Evolutionary conservation across 1,139 yeast genomes (phyloP), one percentile per base, ranked within the genome.

Genomic region (Debaryomyces fabryi): DNA sequence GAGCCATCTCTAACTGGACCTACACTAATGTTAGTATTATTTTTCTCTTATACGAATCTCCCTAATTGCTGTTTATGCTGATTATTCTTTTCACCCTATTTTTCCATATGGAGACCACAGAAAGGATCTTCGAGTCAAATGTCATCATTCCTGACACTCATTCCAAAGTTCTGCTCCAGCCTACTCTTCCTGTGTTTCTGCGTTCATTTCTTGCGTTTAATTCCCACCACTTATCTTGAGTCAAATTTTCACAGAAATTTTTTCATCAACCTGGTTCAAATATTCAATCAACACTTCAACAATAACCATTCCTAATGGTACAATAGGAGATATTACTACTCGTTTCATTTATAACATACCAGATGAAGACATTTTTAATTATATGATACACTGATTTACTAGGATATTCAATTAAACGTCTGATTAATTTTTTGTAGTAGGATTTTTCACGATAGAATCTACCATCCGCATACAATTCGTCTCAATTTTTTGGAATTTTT

Each of bases 1-100:
- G 95, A 88, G 74, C 92, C 39, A 80, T 89, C 96, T 79, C 92
- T 88, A 79, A 88, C 85, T 79, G 88, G 93, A 83, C 78, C 83
- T 85, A 75, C 16, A 54, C 50, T 30, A 43, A 30, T 15, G 41
- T 52, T 68, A 46, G 49, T 46, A 42, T 38, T 30, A n/a, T 21
- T 23, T 27, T n/a, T 27, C n/a, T 38, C 42, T 20, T 20, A 18
- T 8, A 36, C 6, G 4, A 15, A n/a, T 10, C 10, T 21, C 41
- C 25, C 35, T 12, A 21, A 13, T 15, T 15, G 24, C 32, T 23
- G 21, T 12, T n/a, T 23, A 16, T 37, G 40, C 21, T 20, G 25
- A 7, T 32, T 15, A 2, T 32, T 32, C 16, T 15, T 15, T 15
- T 7, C 18, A 16, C 35, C 35, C 12, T 18, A 18, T 4, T 13